Evolutionary conservation across 164 flowering plant species (phyloP).

Genomic region (Macadamia tetraphylla): DNA sequence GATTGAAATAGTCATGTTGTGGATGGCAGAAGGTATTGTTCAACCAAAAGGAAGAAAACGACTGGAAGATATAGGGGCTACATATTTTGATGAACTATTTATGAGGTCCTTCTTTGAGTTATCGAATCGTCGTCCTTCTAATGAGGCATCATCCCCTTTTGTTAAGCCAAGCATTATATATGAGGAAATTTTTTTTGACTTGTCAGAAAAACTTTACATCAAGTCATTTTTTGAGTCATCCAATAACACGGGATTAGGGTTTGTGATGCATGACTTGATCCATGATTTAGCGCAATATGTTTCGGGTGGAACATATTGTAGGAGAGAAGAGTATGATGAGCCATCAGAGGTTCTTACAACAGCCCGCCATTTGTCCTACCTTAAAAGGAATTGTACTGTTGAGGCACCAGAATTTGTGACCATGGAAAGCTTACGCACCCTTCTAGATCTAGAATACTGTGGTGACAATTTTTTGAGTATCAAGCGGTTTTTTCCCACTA

Average conservation of each 20-base stretch:
- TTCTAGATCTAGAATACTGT: too few species aligned
- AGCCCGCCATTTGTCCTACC: background rate
- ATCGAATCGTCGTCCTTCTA: too few species aligned
- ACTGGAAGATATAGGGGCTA: background rate
- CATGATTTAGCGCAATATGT: background rate
- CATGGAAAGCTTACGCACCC: background rate
- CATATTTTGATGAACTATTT: too few species aligned
- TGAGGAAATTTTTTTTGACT: too few species aligned
- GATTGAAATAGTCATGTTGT: background rate
- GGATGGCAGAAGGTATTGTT: background rate
- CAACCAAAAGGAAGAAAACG: background rate
- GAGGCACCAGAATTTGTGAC: background rate
- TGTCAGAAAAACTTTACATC: too few species aligned
- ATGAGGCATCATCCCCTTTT: too few species aligned
- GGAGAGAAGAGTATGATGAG: background rate
- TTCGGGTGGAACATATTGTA: background rate
- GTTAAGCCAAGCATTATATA: too few species aligned
- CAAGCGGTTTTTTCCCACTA: background rate
- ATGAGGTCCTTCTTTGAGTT: background rate
- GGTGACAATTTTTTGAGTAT: background rate
- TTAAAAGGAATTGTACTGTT: background rate
- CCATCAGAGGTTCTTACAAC: too few species aligned
- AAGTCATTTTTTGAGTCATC: background rate
- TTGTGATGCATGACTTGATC: background rate
- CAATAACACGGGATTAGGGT: background rate